Evolutionary conservation across 176 grass and related monocot species (phyloP).

Genomic region (Oryza rufipogon): DNA sequence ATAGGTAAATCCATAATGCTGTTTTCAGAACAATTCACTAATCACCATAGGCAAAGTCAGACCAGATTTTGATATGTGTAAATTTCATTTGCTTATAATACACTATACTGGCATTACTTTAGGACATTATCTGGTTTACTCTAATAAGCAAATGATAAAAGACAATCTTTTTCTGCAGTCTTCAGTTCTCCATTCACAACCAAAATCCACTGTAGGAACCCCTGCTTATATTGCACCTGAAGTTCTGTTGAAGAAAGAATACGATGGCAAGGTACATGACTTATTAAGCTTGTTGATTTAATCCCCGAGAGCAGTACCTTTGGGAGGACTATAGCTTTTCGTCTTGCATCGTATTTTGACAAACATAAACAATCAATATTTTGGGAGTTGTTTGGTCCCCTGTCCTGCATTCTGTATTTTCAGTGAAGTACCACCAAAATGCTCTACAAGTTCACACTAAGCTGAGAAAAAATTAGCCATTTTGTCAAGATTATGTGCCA

Average conservation of each 20-base stretch:
- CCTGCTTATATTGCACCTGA: constrained; percentile 87
- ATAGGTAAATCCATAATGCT: not conserved
- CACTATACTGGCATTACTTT: constrained; percentile 11
- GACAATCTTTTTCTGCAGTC: constrained; percentile 59
- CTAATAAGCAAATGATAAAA: constrained; percentile 10
- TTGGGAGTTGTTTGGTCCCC: constrained; percentile 7
- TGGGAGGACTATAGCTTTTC: not conserved
- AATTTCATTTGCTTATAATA: constrained; percentile 7
- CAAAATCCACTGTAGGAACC: constrained; percentile 86
- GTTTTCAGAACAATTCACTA: constrained; percentile 20
- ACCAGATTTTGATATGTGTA: not conserved
- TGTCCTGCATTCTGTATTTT: not conserved
- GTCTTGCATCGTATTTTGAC: constrained; percentile 15
- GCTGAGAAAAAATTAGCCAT: not conserved
- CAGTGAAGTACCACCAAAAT: not conserved
- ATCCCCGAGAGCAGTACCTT: not conserved
- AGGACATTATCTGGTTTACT: constrained; percentile 10
- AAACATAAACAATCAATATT: constrained; percentile 12
- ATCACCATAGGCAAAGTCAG: not conserved
- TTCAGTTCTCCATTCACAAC: constrained; percentile 81
- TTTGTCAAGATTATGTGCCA: constrained; percentile 29
- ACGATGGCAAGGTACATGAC: constrained; percentile 72
- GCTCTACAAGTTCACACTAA: not conserved
- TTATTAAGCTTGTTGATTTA: constrained; percentile 5
- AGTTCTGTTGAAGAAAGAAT: constrained; percentile 84